Percentiles rank a stretch among this genome's conserved stretches.
Conservation (phyloP, 257 asterid species). For the Catharanthus roseus region DNA sequence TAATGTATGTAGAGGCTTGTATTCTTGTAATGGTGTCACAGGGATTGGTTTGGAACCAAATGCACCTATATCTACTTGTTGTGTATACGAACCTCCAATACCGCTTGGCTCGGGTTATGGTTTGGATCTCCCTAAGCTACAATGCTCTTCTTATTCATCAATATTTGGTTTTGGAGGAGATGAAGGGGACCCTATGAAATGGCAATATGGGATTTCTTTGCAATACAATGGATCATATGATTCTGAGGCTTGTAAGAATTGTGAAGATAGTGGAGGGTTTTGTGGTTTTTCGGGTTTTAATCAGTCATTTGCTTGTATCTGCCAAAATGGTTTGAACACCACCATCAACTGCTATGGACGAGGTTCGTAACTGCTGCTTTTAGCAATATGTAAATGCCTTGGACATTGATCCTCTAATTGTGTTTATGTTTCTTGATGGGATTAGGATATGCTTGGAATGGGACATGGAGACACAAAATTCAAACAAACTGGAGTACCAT, state of each 20-base stretch:
- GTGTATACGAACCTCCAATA: constrained; percentile 46
- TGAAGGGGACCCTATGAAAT: constrained; percentile 69
- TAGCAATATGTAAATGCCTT: not conserved
- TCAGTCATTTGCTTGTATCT: constrained; percentile 50
- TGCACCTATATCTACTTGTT: constrained; percentile 52
- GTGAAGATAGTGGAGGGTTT: constrained; percentile 65
- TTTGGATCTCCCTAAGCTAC: constrained; percentile 67
- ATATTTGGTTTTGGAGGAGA: constrained; percentile 66
- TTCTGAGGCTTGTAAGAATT: constrained; percentile 42
- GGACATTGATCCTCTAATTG: not conserved
- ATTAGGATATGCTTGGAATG: constrained; percentile 46
- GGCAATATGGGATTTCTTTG: constrained; percentile 64
- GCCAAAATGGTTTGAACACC: constrained; percentile 50
- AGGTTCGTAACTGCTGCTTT: constrained; percentile 29
- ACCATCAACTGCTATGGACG: constrained; percentile 62
- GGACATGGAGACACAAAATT: constrained; percentile 40
- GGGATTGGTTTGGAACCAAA: constrained; percentile 60
- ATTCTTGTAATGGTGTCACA: constrained; percentile 43
- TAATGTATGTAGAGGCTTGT: constrained; percentile 52
- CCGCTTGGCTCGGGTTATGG: constrained; percentile 36
- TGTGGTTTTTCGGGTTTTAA: constrained; percentile 53
- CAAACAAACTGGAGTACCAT: constrained; percentile 42
- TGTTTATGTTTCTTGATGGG: constrained; percentile 35
- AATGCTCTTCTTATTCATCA: constrained; percentile 60
- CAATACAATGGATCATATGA: constrained; percentile 32